phyloP scores from a whole-genome alignment of 768 basidiomycete genomes.

The Kwoniella pini region DNA sequence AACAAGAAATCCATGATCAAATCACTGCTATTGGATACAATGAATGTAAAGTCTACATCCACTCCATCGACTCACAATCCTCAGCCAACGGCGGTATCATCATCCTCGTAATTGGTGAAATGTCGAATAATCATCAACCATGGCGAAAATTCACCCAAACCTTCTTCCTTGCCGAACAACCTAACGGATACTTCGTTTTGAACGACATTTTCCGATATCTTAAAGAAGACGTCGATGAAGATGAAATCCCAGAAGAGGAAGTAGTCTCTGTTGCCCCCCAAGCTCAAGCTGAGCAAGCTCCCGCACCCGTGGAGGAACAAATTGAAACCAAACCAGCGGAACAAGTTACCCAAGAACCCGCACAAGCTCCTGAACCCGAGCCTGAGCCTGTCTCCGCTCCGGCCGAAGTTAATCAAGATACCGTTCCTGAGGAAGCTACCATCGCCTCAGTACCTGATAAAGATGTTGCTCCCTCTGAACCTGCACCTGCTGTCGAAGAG shows the following conservation, averaged over 20 bases:
- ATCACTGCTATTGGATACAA: constrained; percentile 91
- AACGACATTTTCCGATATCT: constrained; percentile 99
- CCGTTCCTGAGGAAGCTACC: constrained; percentile 38
- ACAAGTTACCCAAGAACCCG: constrained; percentile 17
- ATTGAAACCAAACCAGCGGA: constrained; percentile 11
- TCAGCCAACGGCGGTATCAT: constrained; percentile 94
- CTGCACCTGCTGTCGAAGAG: constrained; percentile 49
- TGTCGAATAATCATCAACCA: constrained; percentile 85
- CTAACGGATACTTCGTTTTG: constrained; percentile 98
- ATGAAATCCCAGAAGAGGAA: constrained; percentile 64
- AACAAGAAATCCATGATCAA: constrained; percentile 96
- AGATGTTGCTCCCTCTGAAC: constrained; percentile 39
- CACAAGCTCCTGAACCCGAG: constrained; percentile 22
- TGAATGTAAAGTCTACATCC: constrained; percentile 98
- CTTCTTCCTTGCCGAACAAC: constrained; percentile 99
- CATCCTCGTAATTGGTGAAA: constrained; percentile 99
- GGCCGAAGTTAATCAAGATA: constrained; percentile 52
- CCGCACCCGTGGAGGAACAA: constrained; percentile 11
- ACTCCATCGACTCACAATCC: constrained; percentile 96
- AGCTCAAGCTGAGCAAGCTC: constrained; percentile 10
- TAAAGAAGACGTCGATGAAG: constrained; percentile 87
- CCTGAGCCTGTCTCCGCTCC: constrained; percentile 54
- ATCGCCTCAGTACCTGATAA: constrained; percentile 43
- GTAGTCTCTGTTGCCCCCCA: constrained; percentile 23
- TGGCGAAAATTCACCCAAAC: constrained; percentile 99